Percentiles rank a stretch among this genome's conserved stretches.
Conservation (phyloP, 441 rosid species). For the Eutrema salsugineum region DNA sequence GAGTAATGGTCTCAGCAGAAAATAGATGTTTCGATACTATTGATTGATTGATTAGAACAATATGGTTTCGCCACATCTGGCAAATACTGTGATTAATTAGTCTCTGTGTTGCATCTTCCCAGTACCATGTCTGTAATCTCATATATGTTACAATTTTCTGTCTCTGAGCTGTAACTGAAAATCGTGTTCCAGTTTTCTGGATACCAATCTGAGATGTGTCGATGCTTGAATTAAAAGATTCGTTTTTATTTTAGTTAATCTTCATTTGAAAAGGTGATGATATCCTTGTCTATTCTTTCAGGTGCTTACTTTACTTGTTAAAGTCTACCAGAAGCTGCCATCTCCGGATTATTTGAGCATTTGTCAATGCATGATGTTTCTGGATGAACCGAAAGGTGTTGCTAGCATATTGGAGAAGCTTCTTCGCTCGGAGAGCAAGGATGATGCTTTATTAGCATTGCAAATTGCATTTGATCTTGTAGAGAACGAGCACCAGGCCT, state of each 20-base stretch:
- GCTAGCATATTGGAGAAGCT: slow-evolving; percentile 90
- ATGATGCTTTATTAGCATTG: slow-evolving; percentile 80
- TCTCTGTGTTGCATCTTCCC: background rate
- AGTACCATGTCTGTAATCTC: background rate
- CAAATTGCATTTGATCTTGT: slow-evolving; percentile 96
- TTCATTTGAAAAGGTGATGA: background rate
- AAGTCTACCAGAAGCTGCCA: slow-evolving; percentile 80
- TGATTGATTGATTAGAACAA: slow-evolving; percentile 1
- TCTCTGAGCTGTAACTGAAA: background rate
- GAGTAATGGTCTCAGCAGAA: slow-evolving; percentile 4
- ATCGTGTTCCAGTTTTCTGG: background rate
- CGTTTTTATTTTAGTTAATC: background rate
- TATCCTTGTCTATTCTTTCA: slow-evolving; percentile 32
- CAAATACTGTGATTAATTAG: background rate
- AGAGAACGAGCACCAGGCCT: slow-evolving; percentile 98
- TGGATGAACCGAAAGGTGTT: slow-evolving; percentile 88
- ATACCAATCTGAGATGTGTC: background rate
- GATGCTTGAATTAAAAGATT: background rate
- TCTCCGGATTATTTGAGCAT: slow-evolving; percentile 95
- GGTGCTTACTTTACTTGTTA: slow-evolving; percentile 91
- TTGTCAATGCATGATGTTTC: slow-evolving; percentile 96
- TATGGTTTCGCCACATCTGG: background rate
- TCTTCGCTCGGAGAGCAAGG: slow-evolving; percentile 73
- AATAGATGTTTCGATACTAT: background rate
- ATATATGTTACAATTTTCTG: background rate